Conservation (phyloP, 208 protist genomes). For the Leishmania aethiopica region DNA sequence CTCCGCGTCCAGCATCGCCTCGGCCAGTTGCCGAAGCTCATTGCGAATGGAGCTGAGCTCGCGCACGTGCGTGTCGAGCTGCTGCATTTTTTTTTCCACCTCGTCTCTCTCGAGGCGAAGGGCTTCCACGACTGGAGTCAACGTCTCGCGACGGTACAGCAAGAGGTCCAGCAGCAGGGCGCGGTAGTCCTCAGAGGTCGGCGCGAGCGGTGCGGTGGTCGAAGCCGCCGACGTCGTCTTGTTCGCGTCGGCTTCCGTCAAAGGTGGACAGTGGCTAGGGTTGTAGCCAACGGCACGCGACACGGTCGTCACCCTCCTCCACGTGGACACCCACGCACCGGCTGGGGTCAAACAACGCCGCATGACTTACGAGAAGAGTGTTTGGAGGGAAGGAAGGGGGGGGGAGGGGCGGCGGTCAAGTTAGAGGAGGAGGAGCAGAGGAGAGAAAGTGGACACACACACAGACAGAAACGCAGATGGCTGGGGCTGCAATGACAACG, state of each 20-base stretch:
- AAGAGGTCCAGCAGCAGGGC: constrained; percentile 75
- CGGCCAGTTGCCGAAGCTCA: constrained; percentile 61
- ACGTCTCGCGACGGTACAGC: constrained; percentile 74
- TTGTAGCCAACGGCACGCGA: neutral
- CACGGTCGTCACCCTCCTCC: neutral
- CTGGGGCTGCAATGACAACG: neutral
- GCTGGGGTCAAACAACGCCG: neutral
- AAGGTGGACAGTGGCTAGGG: neutral
- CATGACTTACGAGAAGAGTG: constrained; percentile 3
- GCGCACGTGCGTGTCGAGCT: constrained; percentile 59
- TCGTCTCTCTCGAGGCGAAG: constrained; percentile 55
- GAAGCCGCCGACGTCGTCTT: neutral
- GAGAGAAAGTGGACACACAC: neutral
- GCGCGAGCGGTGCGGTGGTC: neutral
- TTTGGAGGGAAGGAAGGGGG: neutral
- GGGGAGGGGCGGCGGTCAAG: neutral
- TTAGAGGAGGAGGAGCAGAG: neutral
- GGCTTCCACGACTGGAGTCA: constrained; percentile 59
- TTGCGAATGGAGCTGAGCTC: constrained; percentile 68
- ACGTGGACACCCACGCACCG: neutral
- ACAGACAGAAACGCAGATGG: neutral
- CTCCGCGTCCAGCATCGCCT: constrained; percentile 20
- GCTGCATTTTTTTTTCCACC: constrained; percentile 43
- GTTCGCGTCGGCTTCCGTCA: neutral
- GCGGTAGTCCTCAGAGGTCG: constrained; percentile 57